These are phyloP conservation scores for Phytophthora idaei DNA, from an alignment of 352 stramenopile species.

Conservation along the genomic window DNA sequence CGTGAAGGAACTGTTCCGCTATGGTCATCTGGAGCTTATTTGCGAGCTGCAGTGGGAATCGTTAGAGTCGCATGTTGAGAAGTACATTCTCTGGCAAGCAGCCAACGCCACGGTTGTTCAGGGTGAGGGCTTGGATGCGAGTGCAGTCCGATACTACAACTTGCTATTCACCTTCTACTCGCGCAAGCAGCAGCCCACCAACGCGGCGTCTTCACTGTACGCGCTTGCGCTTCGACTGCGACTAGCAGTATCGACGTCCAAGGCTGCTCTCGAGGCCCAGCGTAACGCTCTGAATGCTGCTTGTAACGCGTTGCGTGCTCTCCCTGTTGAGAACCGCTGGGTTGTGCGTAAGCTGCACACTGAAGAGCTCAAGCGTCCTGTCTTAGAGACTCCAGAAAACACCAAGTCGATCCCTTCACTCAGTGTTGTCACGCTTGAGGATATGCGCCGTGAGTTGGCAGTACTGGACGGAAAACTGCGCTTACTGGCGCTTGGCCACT, in stretches of 20 bases:
- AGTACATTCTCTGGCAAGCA: slow-evolving; percentile 75
- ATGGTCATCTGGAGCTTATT: slow-evolving; percentile 69
- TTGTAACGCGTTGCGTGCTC: slow-evolving; percentile 45
- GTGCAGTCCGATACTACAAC: slow-evolving; percentile 64
- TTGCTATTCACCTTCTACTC: slow-evolving; percentile 77
- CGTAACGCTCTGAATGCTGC: slow-evolving; percentile 68
- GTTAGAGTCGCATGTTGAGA: slow-evolving; percentile 66
- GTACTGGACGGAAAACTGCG: slow-evolving; percentile 72
- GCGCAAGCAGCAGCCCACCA: slow-evolving; percentile 63
- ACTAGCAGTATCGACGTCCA: slow-evolving; percentile 45
- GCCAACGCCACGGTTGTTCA: slow-evolving; percentile 66
- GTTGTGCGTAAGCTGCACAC: slow-evolving; percentile 75
- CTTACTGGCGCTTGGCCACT: slow-evolving; percentile 54
- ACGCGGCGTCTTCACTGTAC: slow-evolving; percentile 67
- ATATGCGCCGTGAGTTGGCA: slow-evolving; percentile 61
- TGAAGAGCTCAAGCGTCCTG: slow-evolving; percentile 46
- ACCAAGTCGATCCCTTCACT: slow-evolving; percentile 25
- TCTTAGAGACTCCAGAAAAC: slow-evolving; percentile 5
- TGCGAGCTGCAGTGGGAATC: slow-evolving; percentile 76
- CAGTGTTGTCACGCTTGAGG: slow-evolving; percentile 67
- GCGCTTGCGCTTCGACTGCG: slow-evolving; percentile 56
- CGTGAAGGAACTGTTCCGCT: slow-evolving; percentile 74
- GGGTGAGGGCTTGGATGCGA: slow-evolving; percentile 41
- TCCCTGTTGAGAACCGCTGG: slow-evolving; percentile 59
- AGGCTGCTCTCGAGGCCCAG: slow-evolving; percentile 52